phyloP scores from a whole-genome alignment of 371 early-diverging fungal genomes.

The Ordospora pajunii region DNA sequence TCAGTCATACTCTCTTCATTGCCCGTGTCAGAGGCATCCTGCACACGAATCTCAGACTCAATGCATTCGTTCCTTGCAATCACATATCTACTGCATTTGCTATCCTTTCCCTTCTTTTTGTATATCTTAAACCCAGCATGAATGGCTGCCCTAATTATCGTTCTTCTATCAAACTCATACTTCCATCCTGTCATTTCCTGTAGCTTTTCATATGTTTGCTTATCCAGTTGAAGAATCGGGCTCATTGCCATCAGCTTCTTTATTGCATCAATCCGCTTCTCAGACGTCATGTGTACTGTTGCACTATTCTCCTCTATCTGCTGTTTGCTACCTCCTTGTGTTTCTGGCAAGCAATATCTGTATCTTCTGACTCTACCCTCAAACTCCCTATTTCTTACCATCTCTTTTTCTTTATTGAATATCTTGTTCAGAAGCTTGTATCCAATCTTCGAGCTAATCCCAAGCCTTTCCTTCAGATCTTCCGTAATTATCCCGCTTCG shows the following conservation, averaged over 20 bases:
- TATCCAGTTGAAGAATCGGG: conserved; percentile 25
- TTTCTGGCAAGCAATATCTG: background rate
- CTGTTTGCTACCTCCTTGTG: background rate
- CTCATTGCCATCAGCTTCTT: conserved; percentile 22
- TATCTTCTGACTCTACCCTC: background rate
- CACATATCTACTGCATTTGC: background rate
- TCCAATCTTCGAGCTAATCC: conserved; percentile 20
- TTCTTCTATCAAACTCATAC: conserved; percentile 44
- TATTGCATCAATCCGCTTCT: conserved; percentile 39
- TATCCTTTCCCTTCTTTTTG: background rate
- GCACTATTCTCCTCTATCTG: background rate
- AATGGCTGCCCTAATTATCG: conserved; percentile 42
- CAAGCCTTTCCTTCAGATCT: conserved; percentile 31
- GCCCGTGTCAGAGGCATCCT: background rate
- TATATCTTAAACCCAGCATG: conserved; percentile 37
- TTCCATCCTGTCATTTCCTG: conserved; percentile 11
- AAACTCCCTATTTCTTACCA: background rate
- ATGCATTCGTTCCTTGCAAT: background rate
- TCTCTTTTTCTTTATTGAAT: conserved; percentile 5
- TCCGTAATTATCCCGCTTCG: conserved; percentile 22
- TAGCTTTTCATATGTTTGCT: conserved; percentile 27
- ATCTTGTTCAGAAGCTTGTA: conserved; percentile 26
- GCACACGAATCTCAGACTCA: background rate
- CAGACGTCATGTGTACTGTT: background rate
- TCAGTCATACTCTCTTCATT: background rate